Evolutionary conservation across 2,329 filamentous ascomycete genomes (phyloP).

Genomic region (Pseudogymnoascus sp.): DNA sequence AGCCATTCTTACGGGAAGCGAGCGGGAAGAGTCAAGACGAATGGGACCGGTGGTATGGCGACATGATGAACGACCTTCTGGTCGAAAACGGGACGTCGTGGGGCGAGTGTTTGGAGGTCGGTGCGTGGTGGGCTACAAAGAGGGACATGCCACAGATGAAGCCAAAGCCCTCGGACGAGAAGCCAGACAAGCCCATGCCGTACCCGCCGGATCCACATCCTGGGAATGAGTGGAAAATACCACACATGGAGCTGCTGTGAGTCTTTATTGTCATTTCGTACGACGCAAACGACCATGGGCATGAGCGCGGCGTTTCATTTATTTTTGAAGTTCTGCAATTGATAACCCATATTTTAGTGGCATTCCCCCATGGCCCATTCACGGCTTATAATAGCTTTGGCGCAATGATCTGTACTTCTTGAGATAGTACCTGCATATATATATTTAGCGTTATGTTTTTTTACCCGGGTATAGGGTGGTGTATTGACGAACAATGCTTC

Average conservation of each 20-base stretch:
- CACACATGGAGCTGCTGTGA: constrained; percentile 4
- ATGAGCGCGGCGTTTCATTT: constrained; percentile 1
- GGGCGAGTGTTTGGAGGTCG: constrained; percentile 78
- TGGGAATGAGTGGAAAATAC: constrained; percentile 10
- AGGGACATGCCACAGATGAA: neutral
- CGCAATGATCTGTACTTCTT: constrained; percentile 82
- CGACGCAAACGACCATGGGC: constrained; percentile 2
- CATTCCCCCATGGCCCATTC: neutral
- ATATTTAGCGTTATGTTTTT: constrained; percentile 5
- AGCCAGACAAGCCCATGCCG: constrained; percentile 4
- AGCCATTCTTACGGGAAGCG: constrained; percentile 70
- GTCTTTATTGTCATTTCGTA: constrained; percentile 6
- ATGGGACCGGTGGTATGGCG: constrained; percentile 83
- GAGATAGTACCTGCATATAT: constrained; percentile 65
- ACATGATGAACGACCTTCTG: constrained; percentile 77
- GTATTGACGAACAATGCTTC: constrained; percentile 60
- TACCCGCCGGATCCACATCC: constrained; percentile 9
- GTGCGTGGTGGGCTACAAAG: constrained; percentile 87
- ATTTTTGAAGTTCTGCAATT: neutral
- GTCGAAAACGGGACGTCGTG: constrained; percentile 68
- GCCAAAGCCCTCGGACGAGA: neutral
- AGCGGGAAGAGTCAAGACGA: constrained; percentile 85
- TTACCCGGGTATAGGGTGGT: constrained; percentile 4
- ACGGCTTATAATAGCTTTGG: neutral
- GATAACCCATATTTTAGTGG: constrained; percentile 6